Evolutionary conservation across 306 rosid species (phyloP), one percentile per base, ranked within the genome.

Genomic region (Rosa chinensis): DNA sequence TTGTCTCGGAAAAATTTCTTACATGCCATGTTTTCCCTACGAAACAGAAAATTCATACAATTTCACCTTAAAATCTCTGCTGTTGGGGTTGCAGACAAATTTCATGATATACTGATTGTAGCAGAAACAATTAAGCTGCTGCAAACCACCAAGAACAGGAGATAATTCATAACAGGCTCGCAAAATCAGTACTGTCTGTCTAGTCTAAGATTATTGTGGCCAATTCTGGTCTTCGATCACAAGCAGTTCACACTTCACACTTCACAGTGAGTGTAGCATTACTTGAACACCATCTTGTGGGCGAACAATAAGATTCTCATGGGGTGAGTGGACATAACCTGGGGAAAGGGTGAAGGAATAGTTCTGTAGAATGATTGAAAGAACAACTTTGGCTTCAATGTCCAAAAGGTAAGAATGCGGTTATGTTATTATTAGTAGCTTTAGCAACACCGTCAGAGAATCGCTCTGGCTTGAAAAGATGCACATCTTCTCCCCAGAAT

Each of bases 281-380:
- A 83, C 79, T 50, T 83, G 80, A 74, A 83, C 25, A 21, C 83
- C 83, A 75, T 75, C 70, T 20, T 79, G 83, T 3, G 86, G 80
- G 12, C 47, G 59, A 59, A 83, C 61, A 6, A 73, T 79, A 14
- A 75, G 40, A 40, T 18, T 8, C 74, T 74, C 63, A 16, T 42
- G 0, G n/a, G 86, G 86, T 1, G 73, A 83, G 73, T 64, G 83
- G n/a, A 73, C 55, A 48, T 80, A 80, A 45, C 35, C 72, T 12
- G 79, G 79, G 61, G 80, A 82, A 13, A 83, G 77, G 16, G 86
- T 49, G 70, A 83, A 83, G 23, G 35, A 25, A 32, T 70, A 61
- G 62, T 73, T 72, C 48, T 83, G 80, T 9, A 83, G 77, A 61
- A 83, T 79, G 83, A 69, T 83, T 5, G 80, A 69, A 32, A 79